Base-by-base conservation (phyloP, 2,329 filamentous ascomycete species). In the Microdochium paspali region DNA sequence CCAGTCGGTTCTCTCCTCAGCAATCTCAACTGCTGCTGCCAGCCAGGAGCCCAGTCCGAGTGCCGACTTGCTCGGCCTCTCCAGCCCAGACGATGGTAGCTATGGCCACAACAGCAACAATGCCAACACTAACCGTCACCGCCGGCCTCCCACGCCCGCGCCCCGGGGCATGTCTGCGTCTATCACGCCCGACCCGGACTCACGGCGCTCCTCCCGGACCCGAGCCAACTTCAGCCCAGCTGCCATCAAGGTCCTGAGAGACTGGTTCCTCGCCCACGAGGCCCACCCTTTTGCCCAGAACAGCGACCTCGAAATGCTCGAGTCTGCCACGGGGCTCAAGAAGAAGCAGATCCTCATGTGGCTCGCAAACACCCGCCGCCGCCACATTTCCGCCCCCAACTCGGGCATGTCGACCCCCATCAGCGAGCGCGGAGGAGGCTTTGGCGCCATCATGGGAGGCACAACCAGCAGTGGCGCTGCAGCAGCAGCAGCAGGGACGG, bases 291-390 rank as follows among this genome's bases (percentile, higher is more conserved):
- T 40, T 40, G 35, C 35, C 35, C 20, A 40, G 6, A 40, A 15
- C 35, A 20, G 23, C 13, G 35, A 40, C 12, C 35, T 40, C 35
- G 35, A 40, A 5, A 40, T 20, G 35, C 35, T 40, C 35, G 13
- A 40, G 35, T n/a, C 35, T 21, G 35, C 35, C 35, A 40, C 35
- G 35, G 35, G 35, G 15, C 35, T 40, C 35, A 40, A 40, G 35
- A 40, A 40, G 35, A 40, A 40, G 35, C 35, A 40, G 35, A 40
- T 40, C 18, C 35, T 40, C 35, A 40, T 40, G 35, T 40, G 35
- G 35, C 35, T 40, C 35, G 35, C 35, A 5, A 40, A 40, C 35
- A 40, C 35, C 35, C 15, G 35, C 15, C 35, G 35, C 35, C 3
- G 35, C 4, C 20, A 15, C 35, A 20, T 40, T 9, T 40, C 35